Conservation (phyloP, 2,329 filamentous ascomycete genomes). For the Colletotrichum sansevieriae region DNA sequence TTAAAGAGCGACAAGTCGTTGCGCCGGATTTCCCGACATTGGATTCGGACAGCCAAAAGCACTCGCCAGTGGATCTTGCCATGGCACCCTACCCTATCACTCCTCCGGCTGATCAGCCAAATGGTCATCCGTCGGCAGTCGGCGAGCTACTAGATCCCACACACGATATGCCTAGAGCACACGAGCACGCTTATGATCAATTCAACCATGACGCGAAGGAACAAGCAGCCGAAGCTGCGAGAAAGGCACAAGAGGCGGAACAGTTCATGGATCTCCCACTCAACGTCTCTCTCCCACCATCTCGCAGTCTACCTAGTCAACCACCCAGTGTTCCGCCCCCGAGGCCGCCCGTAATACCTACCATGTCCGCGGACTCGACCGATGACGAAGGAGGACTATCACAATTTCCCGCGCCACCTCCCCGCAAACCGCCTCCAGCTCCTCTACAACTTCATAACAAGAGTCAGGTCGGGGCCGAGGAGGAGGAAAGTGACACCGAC, state of each 20-base stretch:
- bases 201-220: conserved; percentile 69
- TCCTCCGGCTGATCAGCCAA: conserved; percentile 67
- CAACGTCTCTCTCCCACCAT: conserved; percentile 66
- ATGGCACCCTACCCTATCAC: conserved; percentile 76
- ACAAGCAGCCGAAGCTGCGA: conserved; percentile 58
- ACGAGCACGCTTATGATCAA: conserved; percentile 69
- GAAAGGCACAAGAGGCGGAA: conserved; percentile 60
- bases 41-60: conserved; percentile 64
- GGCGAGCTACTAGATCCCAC: conserved; percentile 67
- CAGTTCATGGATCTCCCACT: conserved; percentile 62
- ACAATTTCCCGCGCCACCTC: conserved; percentile 71
- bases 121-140: conserved; percentile 58
- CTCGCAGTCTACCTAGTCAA: conserved; percentile 65
- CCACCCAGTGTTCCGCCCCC: conserved; percentile 67
- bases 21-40: conserved; percentile 62
- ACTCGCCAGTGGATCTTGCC: conserved; percentile 70
- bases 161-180: conserved; percentile 71
- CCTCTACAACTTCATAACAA: conserved; percentile 78
- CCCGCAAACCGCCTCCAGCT: conserved; percentile 86
- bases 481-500: conserved; percentile 80
- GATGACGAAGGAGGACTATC: conserved; percentile 58
- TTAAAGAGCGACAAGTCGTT: conserved; percentile 50
- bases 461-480: conserved; percentile 59
- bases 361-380: conserved; percentile 56
- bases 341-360: conserved; percentile 56